These are phyloP conservation scores for Gracilariopsis chorda DNA, from an alignment of 23 red algal genomes.

Conservation along the genomic window DNA sequence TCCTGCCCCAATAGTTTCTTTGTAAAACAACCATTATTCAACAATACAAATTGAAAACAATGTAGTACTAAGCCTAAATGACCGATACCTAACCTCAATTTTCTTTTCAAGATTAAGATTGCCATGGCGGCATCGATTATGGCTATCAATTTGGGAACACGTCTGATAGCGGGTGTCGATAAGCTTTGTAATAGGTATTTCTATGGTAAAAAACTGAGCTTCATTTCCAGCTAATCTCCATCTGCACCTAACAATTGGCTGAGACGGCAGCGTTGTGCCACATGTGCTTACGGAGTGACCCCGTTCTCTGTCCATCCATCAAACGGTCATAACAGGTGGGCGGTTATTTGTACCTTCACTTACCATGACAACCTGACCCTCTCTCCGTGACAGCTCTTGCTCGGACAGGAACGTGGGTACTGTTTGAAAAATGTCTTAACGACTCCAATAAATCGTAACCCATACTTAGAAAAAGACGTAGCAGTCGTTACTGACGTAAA, in stretches of 20 bases:
- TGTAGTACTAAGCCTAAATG: not conserved
- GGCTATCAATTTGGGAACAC: not conserved
- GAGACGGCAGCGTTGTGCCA: not conserved
- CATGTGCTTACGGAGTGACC: not conserved
- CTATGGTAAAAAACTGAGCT: not conserved
- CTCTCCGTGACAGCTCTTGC: not conserved
- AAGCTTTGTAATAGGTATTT: not conserved
- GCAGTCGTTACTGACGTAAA: not conserved
- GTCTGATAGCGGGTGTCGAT: not conserved
- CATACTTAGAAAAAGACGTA: not conserved
- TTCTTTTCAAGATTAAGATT: conserved; percentile 5
- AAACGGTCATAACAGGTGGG: not conserved
- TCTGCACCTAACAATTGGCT: not conserved
- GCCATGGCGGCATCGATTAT: not conserved
- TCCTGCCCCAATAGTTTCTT: not conserved
- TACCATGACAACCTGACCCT: not conserved
- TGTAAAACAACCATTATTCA: not conserved
- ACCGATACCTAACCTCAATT: not conserved
- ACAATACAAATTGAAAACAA: not conserved
- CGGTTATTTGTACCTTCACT: not conserved
- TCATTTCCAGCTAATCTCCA: not conserved
- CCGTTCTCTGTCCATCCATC: conserved; percentile 18
- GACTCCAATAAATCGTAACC: not conserved
- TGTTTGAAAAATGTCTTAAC: conserved; percentile 22
- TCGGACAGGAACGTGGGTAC: not conserved